Percentiles rank a stretch among this genome's conserved stretches.
Conservation (phyloP, 345 rosid genomes). For the Dipteronia sinensis region DNA sequence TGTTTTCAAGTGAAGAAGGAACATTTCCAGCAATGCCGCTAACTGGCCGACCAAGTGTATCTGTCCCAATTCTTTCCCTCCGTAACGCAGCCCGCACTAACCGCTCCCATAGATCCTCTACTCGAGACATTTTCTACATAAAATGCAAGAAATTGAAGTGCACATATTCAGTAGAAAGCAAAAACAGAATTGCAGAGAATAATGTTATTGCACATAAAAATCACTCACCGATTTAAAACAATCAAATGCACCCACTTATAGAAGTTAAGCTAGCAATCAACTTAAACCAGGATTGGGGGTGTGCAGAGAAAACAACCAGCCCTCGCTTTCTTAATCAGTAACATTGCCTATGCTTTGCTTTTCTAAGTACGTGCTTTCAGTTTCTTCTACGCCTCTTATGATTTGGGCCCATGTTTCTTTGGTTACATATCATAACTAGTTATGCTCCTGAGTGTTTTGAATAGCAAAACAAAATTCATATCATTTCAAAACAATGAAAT, state of each 20-base stretch:
- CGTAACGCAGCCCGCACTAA: conserved; percentile 78
- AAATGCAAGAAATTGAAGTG: conserved; percentile 3
- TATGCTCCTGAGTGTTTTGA: neutral
- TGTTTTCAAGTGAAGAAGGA: conserved; percentile 85
- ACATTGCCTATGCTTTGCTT: neutral
- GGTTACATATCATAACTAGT: neutral
- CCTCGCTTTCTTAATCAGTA: neutral
- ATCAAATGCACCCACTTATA: neutral
- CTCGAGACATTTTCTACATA: conserved; percentile 68
- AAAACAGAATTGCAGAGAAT: neutral
- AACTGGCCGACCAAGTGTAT: conserved; percentile 48
- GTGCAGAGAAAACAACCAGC: neutral
- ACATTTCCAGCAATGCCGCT: conserved; percentile 77
- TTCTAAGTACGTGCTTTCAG: too few species aligned
- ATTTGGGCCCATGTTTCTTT: neutral
- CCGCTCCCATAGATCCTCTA: conserved; percentile 84
- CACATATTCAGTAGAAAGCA: neutral
- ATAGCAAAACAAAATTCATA: neutral
- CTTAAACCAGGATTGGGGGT: neutral
- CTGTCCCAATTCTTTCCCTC: conserved; percentile 67
- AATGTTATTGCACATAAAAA: neutral
- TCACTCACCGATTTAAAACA: neutral
- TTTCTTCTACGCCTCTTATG: too few species aligned
- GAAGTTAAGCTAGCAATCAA: neutral
- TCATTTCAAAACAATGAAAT: neutral